Evolutionary conservation across 768 basidiomycete genomes (phyloP).

Genomic region (Mycena capillaripes): DNA sequence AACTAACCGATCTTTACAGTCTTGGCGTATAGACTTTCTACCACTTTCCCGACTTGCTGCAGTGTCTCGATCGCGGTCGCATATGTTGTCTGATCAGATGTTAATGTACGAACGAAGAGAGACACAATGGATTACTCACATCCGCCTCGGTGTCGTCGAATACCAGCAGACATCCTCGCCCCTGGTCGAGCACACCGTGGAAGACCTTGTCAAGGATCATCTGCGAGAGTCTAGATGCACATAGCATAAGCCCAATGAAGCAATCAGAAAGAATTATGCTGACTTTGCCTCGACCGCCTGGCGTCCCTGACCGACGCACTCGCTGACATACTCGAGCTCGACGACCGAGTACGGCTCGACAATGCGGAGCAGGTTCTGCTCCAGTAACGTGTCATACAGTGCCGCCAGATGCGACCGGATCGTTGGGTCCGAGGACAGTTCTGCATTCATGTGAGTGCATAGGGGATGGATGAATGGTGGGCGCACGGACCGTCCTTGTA

Average conservation of each 20-base stretch:
- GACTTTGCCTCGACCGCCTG: slow-evolving; percentile 94
- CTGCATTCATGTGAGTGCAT: slow-evolving; percentile 54
- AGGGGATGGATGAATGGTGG: not conserved
- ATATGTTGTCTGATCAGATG: slow-evolving; percentile 78
- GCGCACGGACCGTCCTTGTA: slow-evolving; percentile 77
- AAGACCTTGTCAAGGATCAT: slow-evolving; percentile 98
- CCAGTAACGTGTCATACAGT: slow-evolving; percentile 95
- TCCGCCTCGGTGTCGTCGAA: slow-evolving; percentile 90
- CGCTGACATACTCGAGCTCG: slow-evolving; percentile 92
- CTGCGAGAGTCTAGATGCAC: slow-evolving; percentile 80
- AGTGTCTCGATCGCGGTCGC: slow-evolving; percentile 91
- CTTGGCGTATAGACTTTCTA: slow-evolving; percentile 94
- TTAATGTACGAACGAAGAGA: not conserved
- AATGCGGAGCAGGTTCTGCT: slow-evolving; percentile 95
- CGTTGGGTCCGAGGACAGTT: slow-evolving; percentile 94
- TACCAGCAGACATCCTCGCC: slow-evolving; percentile 91
- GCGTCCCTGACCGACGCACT: slow-evolving; percentile 86
- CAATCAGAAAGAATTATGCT: slow-evolving; percentile 43
- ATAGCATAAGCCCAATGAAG: not conserved
- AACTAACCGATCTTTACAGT: slow-evolving; percentile 33
- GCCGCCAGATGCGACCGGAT: slow-evolving; percentile 95
- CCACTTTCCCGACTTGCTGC: slow-evolving; percentile 93
- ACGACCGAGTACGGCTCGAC: slow-evolving; percentile 97
- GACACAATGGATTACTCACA: slow-evolving; percentile 60
- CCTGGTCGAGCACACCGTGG: slow-evolving; percentile 97